These are phyloP conservation scores for Apophysomyces variabilis DNA, from an alignment of 371 early-diverging fungal species.

Conservation along the genomic window DNA sequence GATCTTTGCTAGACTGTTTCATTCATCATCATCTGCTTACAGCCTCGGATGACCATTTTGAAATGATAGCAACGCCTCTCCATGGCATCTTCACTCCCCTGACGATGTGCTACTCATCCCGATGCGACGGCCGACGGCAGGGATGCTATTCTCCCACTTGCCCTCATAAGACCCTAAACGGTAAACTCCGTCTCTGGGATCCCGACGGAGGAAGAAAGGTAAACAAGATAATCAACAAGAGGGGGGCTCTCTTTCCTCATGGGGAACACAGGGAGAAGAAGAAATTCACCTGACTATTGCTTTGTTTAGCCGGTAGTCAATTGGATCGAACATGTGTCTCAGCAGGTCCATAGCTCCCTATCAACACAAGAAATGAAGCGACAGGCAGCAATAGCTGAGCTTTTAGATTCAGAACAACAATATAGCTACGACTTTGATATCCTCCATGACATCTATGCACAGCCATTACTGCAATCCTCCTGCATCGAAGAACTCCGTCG, in stretches of 20 bases:
- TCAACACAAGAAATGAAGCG: conserved; percentile 33
- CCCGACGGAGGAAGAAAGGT: conserved; percentile 9
- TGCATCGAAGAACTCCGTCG: conserved; percentile 22
- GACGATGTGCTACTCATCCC: conserved; percentile 39
- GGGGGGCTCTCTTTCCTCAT: neutral
- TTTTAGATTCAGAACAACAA: conserved; percentile 35
- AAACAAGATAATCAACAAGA: neutral
- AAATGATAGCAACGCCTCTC: conserved; percentile 11
- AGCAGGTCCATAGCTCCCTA: conserved; percentile 20
- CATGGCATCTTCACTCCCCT: conserved; percentile 35
- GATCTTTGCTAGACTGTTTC: conserved; percentile 26
- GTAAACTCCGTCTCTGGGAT: conserved; percentile 1
- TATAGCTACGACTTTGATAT: conserved; percentile 37
- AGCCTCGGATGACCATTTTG: conserved; percentile 10
- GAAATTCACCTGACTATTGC: conserved; percentile 10
- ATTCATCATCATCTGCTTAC: conserved; percentile 16
- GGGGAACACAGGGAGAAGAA: neutral
- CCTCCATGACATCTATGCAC: conserved; percentile 32
- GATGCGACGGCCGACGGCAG: conserved; percentile 21
- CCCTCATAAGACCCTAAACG: conserved; percentile 26
- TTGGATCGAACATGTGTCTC: conserved; percentile 29
- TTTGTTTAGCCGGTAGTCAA: conserved; percentile 14
- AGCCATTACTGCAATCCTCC: conserved; percentile 27
- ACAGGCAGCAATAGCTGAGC: conserved; percentile 44
- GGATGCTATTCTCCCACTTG: conserved; percentile 42